Conservation (phyloP, 2,329 filamentous ascomycete genomes). For the Xylaria polymorpha region DNA sequence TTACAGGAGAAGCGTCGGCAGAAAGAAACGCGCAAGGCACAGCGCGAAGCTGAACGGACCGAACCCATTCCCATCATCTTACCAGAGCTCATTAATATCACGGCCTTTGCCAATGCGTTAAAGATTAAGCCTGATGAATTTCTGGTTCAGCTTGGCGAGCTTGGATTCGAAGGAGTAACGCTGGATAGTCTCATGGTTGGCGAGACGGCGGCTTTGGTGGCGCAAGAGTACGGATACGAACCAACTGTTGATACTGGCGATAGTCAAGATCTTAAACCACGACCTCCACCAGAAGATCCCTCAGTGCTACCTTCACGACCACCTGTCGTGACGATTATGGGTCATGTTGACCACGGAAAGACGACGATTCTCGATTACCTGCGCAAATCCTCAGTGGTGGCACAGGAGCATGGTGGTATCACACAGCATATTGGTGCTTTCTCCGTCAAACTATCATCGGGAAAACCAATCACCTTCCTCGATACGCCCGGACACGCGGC, state of each 20-base stretch:
- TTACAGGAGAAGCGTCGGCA: constrained; percentile 57
- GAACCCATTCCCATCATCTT: constrained; percentile 74
- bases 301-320: constrained; percentile 78
- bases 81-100: constrained; percentile 92
- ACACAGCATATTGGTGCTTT: constrained; percentile 99
- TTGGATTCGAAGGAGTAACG: constrained; percentile 89
- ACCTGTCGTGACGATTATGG: constrained; percentile 98
- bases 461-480: constrained; percentile 93
- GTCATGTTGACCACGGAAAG: constrained; percentile 98
- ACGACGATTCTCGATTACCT: constrained; percentile 95
- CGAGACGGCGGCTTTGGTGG: constrained; percentile 89
- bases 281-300: constrained; percentile 75
- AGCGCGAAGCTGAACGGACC: constrained; percentile 51
- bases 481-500: constrained; percentile 97
- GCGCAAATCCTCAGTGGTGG: constrained; percentile 90
- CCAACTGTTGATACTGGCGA: constrained; percentile 78
- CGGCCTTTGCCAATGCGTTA: constrained; percentile 80
- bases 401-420: constrained; percentile 93
- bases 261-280: constrained; percentile 75
- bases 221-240: constrained; percentile 92
- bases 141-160: constrained; percentile 77
- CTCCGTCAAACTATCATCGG: constrained; percentile 85
- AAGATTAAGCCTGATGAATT: constrained; percentile 78
- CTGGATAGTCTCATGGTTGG: constrained; percentile 88
- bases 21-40: constrained; percentile 56